Evolutionary conservation across 129 eudicot species (phyloP), one percentile per base, ranked within the genome.

Genomic region (Tanacetum coccineum): DNA sequence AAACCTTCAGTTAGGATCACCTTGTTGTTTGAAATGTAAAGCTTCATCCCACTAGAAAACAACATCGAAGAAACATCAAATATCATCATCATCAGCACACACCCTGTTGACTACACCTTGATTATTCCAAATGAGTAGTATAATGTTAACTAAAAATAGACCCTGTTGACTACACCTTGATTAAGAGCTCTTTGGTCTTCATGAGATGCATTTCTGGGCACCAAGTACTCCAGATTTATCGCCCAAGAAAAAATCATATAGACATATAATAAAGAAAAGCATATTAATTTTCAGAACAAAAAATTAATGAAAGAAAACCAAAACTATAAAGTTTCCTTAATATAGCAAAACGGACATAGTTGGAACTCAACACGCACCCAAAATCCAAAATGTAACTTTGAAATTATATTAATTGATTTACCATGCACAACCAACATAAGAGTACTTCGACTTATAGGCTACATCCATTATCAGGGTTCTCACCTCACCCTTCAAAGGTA

Each of bases 1-100:
- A n/a, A n/a, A n/a, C n/a, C 98, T 83, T 93, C 99, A 0, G 99
- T 86, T 59, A 93, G 64, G 40, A 93, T 82, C 70, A 93, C 99
- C 83, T 77, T 78, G 75, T 93, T 88, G 32, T 93, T 96, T 0
- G 96, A 88, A 40, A 86, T 78, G 76, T 86, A 89, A 19, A 93
- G 78, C 81, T 93, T 89, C 95, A 86, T 86, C 57, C 96, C 96
- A 66, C 84, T n/a, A n/a, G n/a, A n/a, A n/a, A n/a, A n/a, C n/a
- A n/a, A n/a, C n/a, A n/a, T n/a, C n/a, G n/a, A n/a, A n/a, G n/a
- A n/a, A n/a, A n/a, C n/a, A n/a, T n/a, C n/a, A n/a, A n/a, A n/a
- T n/a, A n/a, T n/a, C n/a, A n/a, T n/a, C n/a, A n/a, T n/a, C n/a
- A n/a, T n/a, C n/a, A n/a, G n/a, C n/a, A n/a, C n/a, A n/a, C n/a